These are phyloP conservation scores for Oryza glaberrima DNA, from an alignment of 176 grass and related monocot genomes.

Conservation along the genomic window DNA sequence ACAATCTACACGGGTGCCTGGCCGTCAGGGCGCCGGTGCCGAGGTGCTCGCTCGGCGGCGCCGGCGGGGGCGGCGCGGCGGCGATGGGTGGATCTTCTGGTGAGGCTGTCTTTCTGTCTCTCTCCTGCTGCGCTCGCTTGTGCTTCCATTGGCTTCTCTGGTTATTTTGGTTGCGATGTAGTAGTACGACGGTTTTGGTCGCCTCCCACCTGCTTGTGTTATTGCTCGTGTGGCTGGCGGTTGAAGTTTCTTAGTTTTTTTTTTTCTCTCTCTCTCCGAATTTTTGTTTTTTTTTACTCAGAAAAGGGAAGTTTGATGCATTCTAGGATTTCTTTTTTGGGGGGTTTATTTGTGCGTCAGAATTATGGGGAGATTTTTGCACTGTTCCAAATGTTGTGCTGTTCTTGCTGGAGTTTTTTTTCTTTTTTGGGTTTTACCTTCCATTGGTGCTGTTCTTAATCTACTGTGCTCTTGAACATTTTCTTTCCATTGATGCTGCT, in stretches of 20 bases:
- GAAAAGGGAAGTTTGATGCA: background rate
- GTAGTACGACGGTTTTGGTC: background rate
- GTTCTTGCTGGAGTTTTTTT: background rate
- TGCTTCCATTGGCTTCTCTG: too few relatives aligned
- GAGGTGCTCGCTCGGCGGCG: conserved; percentile 36
- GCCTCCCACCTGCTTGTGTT: background rate
- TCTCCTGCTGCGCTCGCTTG: too few relatives aligned
- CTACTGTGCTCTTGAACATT: background rate
- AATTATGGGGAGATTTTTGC: conserved; percentile 18
- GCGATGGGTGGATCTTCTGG: conserved; percentile 48
- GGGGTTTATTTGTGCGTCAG: background rate
- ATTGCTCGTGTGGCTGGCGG: background rate
- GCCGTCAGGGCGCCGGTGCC: conserved; percentile 38
- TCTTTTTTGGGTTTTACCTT: too few relatives aligned
- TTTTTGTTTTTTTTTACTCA: background rate
- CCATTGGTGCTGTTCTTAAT: background rate
- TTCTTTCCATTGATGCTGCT: background rate
- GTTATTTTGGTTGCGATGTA: background rate
- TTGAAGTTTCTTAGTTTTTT: background rate
- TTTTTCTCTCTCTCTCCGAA: too few relatives aligned
- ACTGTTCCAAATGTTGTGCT: background rate
- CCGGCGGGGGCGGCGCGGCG: background rate
- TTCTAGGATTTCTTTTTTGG: background rate
- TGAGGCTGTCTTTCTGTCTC: background rate
- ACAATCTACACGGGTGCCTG: conserved; percentile 25